A percentile compares a stretch with the other conserved stretches of the same genome.
Conservation (phyloP, 148 eudicot genomes). For the Silene latifolia region DNA sequence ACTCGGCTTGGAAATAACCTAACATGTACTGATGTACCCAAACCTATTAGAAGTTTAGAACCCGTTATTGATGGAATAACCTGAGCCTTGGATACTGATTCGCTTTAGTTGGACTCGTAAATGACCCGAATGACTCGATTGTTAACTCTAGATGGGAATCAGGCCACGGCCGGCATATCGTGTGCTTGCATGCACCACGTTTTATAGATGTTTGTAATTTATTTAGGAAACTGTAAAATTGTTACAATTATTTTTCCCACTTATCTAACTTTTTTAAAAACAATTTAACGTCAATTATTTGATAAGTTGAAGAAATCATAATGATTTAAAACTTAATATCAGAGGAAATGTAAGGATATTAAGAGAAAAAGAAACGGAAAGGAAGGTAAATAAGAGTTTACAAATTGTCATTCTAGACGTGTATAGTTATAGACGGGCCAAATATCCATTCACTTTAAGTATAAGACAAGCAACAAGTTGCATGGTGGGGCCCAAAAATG, state of each 20-base stretch:
- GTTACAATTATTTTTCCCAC: too few species aligned
- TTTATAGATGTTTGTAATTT: background rate
- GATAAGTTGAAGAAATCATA: background rate
- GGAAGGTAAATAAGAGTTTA: too few species aligned
- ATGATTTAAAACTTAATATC: too few species aligned
- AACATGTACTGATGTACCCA: background rate
- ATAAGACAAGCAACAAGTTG: too few species aligned
- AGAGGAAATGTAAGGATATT: background rate
- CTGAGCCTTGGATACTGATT: background rate
- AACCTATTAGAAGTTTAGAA: too few species aligned
- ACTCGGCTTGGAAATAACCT: background rate
- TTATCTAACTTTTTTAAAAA: too few species aligned
- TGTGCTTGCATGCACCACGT: background rate
- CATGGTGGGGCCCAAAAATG: too few species aligned
- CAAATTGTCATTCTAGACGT: too few species aligned
- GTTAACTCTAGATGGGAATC: background rate
- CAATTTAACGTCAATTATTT: background rate
- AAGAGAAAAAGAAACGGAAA: background rate
- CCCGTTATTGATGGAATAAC: too few species aligned
- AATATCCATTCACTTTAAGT: too few species aligned
- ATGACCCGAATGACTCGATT: background rate
- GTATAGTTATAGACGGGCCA: too few species aligned
- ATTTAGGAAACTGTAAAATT: too few species aligned
- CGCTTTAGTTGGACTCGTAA: background rate
- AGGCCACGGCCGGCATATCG: background rate